phyloP scores from a whole-genome alignment of 768 basidiomycete species.

The Tricholoma saponaceum region DNA sequence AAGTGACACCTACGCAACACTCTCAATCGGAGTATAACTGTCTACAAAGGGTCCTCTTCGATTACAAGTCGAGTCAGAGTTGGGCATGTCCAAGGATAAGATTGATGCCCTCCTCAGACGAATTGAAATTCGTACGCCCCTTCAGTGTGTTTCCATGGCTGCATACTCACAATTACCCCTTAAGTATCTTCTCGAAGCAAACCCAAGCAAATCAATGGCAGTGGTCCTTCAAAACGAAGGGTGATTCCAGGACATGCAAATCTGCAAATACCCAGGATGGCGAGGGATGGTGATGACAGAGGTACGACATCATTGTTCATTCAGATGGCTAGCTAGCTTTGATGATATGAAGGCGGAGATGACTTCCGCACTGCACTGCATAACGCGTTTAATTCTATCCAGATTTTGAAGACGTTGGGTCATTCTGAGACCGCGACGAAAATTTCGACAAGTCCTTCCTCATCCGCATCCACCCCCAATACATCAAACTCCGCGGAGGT shows the following conservation, averaged over 20 bases:
- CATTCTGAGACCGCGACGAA: conserved; percentile 33
- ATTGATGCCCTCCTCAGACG: conserved; percentile 62
- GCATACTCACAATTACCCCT: conserved; percentile 4
- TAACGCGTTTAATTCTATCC: conserved; percentile 57
- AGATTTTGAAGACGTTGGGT: conserved; percentile 46
- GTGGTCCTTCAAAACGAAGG: conserved; percentile 16
- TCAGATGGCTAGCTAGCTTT: background rate
- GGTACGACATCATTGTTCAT: conserved; percentile 22
- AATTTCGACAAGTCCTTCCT: conserved; percentile 25
- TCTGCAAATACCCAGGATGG: conserved; percentile 10
- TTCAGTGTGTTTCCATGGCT: conserved; percentile 1
- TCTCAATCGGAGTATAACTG: background rate
- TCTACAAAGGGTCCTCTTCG: conserved; percentile 59
- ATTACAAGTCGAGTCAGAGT: conserved; percentile 68
- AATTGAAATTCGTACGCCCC: conserved; percentile 49
- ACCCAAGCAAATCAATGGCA: conserved; percentile 16
- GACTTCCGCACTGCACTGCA: conserved; percentile 72
- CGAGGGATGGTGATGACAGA: conserved; percentile 31
- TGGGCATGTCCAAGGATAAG: conserved; percentile 69
- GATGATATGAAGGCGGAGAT: conserved; percentile 37
- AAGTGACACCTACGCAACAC: conserved; percentile 12
- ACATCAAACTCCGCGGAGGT: conserved; percentile 35
- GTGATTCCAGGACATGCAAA: conserved; percentile 12
- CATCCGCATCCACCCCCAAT: conserved; percentile 34
- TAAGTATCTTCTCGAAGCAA: conserved; percentile 29